Base-by-base conservation (phyloP, 2,329 filamentous ascomycete species). In the Ceratocystis harringtonii region DNA sequence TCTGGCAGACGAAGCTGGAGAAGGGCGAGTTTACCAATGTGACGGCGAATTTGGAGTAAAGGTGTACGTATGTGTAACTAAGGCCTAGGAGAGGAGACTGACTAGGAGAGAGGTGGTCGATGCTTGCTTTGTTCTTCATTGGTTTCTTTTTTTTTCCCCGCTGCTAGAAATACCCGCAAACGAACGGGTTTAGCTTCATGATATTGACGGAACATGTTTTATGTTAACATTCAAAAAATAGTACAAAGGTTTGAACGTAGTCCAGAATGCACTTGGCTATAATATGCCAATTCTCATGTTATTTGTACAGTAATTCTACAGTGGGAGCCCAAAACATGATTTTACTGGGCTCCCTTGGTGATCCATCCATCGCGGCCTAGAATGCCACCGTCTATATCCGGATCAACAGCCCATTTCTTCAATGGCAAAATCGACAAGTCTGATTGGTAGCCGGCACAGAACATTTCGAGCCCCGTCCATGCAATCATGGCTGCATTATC, bases 1-100 rank as follows among this genome's bases (percentile, higher is more conserved):
- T 99, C 87, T 99, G 94, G 94, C 88, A 95, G 82, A 96, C 92
- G 62, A 99, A 99, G 85, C 78, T 99, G 73, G 88, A 96, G 76
- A 95, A 95, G 84, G 92, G 92, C 76, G 94, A 99, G 80, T 99
- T 99, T 77, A 92, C 88, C 69, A 96, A 96, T 75, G 92, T 96
- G 64, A 95, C 90, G 67, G 89, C 88, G 72, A 79, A 86, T 72
- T 75, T 95, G 74, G 82, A 82, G n/a, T 84, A 79, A 67, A 44
- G 60, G 64, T 62, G 58, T 44, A 61, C 48, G 36, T 41, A 41
- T 61, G 22, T 61, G 43, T 36, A 48, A 19, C 57, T 22, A 36
- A 61, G 41, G 41, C 52, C 25, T 64, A 44, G 36, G 32, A 48
- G 17, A 6, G 45, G 17, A 15, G 36, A 41, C 36, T 41, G 36